These are phyloP conservation scores for Funneliformis caledonium DNA, from an alignment of 371 early-diverging fungal genomes.

Conservation along the genomic window DNA sequence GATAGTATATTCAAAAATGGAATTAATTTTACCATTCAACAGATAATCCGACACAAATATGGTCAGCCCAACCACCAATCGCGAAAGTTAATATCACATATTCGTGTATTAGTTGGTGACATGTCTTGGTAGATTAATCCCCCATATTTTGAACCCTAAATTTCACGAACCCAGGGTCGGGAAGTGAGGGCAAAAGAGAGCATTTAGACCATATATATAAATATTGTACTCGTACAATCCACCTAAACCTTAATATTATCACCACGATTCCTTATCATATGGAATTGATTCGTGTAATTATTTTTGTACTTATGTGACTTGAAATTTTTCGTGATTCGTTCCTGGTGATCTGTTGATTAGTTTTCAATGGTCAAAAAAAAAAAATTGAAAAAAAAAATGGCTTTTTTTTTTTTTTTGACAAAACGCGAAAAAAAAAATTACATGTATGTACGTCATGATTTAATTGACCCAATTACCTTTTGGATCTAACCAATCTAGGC, in stretches of 20 bases:
- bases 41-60: background rate
- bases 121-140: background rate
- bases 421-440: background rate
- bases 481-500: background rate
- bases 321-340: background rate
- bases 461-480: background rate
- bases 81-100: background rate
- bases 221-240: background rate
- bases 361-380: no score
- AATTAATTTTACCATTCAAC: background rate
- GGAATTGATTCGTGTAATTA: background rate
- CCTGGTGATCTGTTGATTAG: background rate
- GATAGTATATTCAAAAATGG: background rate
- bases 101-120: background rate
- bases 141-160: background rate
- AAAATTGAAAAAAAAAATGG: no score
- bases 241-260: background rate
- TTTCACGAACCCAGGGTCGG: background rate
- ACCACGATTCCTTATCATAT: background rate
- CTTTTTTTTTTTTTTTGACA: background rate
- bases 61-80: background rate
- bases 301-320: background rate
- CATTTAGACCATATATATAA: no score
- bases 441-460: background rate
- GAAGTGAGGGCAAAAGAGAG: background rate